Evolutionary conservation across 176 grass and related monocot genomes (phyloP), one percentile per base, ranked within the genome.

Genomic region (Ensete glaucum): DNA sequence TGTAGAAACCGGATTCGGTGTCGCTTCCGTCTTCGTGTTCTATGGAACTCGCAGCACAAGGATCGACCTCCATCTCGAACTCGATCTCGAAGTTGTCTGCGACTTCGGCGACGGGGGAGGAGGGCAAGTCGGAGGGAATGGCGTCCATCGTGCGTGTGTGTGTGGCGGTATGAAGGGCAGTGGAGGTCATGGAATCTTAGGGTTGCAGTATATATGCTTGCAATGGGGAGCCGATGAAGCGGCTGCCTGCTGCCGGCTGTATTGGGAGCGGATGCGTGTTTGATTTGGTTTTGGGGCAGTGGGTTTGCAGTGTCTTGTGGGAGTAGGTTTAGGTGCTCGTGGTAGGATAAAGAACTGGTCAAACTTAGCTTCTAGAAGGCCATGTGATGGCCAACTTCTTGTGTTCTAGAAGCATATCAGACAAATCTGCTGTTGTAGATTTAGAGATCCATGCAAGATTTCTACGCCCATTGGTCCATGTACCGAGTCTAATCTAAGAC

Each of bases 41-140:
- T 63, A 80, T 53, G 83, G 83, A 59, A 2, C 81, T 57, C 54
- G 54, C 12, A 19, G 54, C 54, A 15, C 34, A 43, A 43, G 34
- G 34, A 4, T 43, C 34, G 34, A 43, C 3, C 34, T 43, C 34
- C 34, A 43, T 6, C 34, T 49, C 66, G 16, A 87, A 75, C 49
- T 75, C 71, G 78, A 81, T 79, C 34, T 3, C 74, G 16, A 43
- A 11, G 9, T 2, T 17, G 23, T 1, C 20, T 1, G 5, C 63
- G 9, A 56, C 74, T 67, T 54, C 74, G 54, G 54, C 74, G 52
- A 67, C 29, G 29, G 19, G 1, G n/a, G 29, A 20, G 62, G 49
- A 9, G 77, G 74, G 79, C 8, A 78, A 75, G 73, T 29, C 79
- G 12, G 76, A 68, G 24, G 59, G 70, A 58, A 79, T 76, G 52